Conservation (phyloP, 225 moss, liverwort and hornwort species). For the Lunularia cruciata region DNA sequence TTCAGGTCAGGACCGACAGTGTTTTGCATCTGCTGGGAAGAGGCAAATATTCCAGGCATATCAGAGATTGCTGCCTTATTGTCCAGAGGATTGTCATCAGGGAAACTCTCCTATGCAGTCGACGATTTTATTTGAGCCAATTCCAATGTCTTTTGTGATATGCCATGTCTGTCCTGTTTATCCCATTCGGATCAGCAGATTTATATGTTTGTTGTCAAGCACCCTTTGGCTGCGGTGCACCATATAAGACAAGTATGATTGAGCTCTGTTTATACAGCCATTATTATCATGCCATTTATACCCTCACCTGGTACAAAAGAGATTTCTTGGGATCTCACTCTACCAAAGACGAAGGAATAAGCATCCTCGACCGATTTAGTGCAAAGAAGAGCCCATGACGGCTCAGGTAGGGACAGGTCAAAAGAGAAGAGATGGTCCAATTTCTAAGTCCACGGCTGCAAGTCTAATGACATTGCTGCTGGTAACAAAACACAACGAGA, state of each 20-base stretch:
- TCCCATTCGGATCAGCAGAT: too few species aligned
- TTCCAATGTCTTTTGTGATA: background rate
- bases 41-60: background rate
- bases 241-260: background rate
- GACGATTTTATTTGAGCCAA: background rate
- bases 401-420: background rate
- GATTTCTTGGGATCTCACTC: background rate
- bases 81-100: too few species aligned
- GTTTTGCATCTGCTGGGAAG: background rate
- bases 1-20: background rate
- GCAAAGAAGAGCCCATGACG: background rate
- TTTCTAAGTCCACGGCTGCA: too few species aligned
- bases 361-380: background rate
- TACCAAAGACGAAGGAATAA: background rate
- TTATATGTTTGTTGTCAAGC: background rate
- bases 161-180: background rate
- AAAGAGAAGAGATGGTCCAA: background rate
- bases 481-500: slow-evolving; percentile 2
- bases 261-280: too few species aligned
- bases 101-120: background rate
- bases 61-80: background rate
- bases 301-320: background rate
- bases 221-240: background rate
- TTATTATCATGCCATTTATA: background rate
- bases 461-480: background rate